A percentile compares a stretch with the other conserved stretches of the same genome.
Evolutionary conservation across 164 flowering plant genomes (phyloP).

Genomic region (Cinnamomum micranthum): DNA sequence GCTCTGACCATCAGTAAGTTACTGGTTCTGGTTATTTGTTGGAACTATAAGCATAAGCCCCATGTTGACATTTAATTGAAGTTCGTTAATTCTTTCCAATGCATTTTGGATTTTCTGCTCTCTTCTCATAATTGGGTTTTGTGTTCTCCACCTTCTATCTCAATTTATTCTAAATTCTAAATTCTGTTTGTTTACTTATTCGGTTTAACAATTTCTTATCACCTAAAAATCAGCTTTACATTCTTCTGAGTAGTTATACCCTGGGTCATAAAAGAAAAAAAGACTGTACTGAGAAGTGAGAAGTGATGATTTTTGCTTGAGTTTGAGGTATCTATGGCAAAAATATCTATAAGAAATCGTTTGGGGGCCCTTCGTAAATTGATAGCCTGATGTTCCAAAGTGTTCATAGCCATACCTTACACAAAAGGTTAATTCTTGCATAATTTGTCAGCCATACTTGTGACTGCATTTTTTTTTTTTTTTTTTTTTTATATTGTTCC

Average conservation of each 20-base stretch:
- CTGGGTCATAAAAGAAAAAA: too few relatives aligned
- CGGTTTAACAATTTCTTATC: background rate
- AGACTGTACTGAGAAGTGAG: background rate
- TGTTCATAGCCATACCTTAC: background rate
- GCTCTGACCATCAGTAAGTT: background rate
- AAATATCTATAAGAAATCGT: background rate
- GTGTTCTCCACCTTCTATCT: background rate
- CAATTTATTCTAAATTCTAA: background rate
- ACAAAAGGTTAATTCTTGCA: background rate
- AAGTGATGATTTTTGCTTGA: background rate
- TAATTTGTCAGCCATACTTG: background rate
- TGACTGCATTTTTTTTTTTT: background rate
- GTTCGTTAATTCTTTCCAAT: background rate
- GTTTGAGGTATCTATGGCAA: background rate
- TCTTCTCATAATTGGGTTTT: background rate
- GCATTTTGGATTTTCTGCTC: background rate
- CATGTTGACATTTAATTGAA: background rate
- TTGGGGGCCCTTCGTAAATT: background rate
- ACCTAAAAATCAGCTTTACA: background rate
- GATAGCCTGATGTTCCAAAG: background rate
- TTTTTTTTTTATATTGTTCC: background rate
- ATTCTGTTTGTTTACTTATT: background rate
- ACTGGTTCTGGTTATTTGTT: background rate
- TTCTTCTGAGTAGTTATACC: too few relatives aligned
- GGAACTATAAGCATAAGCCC: too few relatives aligned